Percentiles rank a stretch among this genome's conserved stretches.
Conservation (phyloP, 228 moss, liverwort and hornwort species). For the Sphagnum magellanicum region DNA sequence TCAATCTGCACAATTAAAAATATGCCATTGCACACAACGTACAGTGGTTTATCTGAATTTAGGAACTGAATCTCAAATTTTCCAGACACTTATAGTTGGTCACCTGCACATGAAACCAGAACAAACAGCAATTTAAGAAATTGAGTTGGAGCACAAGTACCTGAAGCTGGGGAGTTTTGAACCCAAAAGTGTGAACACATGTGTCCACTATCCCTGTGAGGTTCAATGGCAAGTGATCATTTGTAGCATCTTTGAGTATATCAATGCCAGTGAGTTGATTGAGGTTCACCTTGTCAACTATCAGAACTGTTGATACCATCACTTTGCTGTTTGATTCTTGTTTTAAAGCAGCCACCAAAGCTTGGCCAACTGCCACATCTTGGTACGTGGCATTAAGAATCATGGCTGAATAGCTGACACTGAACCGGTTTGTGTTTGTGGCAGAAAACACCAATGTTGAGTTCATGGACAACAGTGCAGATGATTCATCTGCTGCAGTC, state of each 20-base stretch:
- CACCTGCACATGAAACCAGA: neutral
- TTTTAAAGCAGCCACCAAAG: conserved; percentile 10
- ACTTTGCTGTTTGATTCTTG: conserved; percentile 17
- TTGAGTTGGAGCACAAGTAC: neutral
- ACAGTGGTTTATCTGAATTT: neutral
- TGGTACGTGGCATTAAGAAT: conserved; percentile 26
- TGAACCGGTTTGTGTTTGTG: conserved; percentile 22
- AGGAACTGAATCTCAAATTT: neutral
- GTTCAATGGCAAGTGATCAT: conserved; percentile 16
- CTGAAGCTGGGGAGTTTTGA: conserved; percentile 11
- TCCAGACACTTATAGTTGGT: neutral
- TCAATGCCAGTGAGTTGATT: conserved; percentile 10
- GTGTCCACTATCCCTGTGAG: conserved; percentile 15
- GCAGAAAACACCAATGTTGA: conserved; percentile 22
- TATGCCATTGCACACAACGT: neutral
- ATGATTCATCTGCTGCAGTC: no score
- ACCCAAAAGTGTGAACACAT: conserved; percentile 10
- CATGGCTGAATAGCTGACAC: conserved; percentile 19
- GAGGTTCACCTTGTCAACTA: conserved; percentile 7
- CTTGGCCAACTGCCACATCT: conserved; percentile 3
- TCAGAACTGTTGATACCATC: conserved; percentile 13
- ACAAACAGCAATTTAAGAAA: neutral
- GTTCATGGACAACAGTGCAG: conserved; percentile 27
- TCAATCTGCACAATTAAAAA: conserved; percentile 23
- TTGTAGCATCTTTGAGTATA: conserved; percentile 17